Evolutionary conservation across 139 green algal genomes (phyloP).

Genomic region (Chlorella vulgaris): DNA sequence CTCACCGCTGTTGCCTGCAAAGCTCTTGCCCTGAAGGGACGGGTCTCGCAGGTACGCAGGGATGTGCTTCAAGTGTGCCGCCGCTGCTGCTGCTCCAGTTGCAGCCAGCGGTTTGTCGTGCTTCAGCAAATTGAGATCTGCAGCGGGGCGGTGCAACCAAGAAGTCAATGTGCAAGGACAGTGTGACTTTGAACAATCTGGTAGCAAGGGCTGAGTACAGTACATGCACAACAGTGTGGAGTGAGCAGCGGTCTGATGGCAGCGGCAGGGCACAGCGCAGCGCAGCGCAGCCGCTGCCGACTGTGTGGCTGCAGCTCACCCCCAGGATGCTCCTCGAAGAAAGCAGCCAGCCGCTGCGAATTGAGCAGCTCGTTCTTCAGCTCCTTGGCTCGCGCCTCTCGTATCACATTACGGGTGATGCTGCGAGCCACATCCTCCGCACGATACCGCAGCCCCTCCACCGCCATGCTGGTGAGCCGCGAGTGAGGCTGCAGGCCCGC

Average conservation of each 20-base stretch:
- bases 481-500: constrained; percentile 51
- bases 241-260: too few species aligned
- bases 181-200: not conserved
- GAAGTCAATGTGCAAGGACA: not conserved
- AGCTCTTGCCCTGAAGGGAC: constrained; percentile 30
- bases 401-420: constrained; percentile 78
- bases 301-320: constrained; percentile 1
- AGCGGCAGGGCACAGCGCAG: too few species aligned
- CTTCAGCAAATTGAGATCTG: constrained; percentile 72
- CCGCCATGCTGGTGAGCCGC: constrained; percentile 51
- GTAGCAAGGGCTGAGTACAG: not conserved
- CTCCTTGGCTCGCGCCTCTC: constrained; percentile 84
- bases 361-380: constrained; percentile 93
- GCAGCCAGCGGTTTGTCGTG: constrained; percentile 73
- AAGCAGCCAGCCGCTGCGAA: constrained; percentile 71
- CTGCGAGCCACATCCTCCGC: constrained; percentile 81
- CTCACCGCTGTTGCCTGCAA: constrained; percentile 25
- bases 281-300: too few species aligned
- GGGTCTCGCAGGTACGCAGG: constrained; percentile 77
- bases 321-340: constrained; percentile 87
- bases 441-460: constrained; percentile 79
- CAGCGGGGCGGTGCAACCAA: too few species aligned
- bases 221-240: not conserved
- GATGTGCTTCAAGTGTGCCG: constrained; percentile 80
- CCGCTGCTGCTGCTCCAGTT: constrained; percentile 46